Evolutionary conservation across 169 alveolate species (phyloP).

Genomic region (Ichthyophthirius multifiliis): DNA sequence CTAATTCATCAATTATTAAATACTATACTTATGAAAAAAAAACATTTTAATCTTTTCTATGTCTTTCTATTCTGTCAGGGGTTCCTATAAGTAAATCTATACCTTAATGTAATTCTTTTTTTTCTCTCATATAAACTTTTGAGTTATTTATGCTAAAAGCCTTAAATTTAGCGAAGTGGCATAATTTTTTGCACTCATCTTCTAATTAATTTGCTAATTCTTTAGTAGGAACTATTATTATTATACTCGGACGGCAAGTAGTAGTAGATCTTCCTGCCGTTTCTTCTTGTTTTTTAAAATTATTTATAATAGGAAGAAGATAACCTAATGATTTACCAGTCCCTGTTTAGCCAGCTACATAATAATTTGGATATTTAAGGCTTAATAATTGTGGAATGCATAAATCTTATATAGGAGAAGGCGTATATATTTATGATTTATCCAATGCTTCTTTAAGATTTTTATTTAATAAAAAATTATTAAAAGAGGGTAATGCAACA

Average conservation of each 20-base stretch:
- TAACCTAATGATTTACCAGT: conserved; percentile 86
- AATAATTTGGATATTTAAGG: conserved; percentile 47
- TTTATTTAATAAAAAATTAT: conserved; percentile 10
- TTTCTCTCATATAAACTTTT: conserved; percentile 30
- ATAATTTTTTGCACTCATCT: conserved; percentile 54
- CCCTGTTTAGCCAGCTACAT: conserved; percentile 82
- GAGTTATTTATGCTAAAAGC: conserved; percentile 29
- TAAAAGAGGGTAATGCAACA: conserved; percentile 43
- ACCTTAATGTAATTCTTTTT: conserved; percentile 47
- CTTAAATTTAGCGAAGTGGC: conserved; percentile 54
- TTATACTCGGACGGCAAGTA: conserved; percentile 63
- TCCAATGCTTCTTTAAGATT: conserved; percentile 46
- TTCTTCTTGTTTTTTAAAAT: conserved; percentile 47
- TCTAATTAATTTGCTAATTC: conserved; percentile 74
- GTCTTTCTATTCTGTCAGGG: conserved; percentile 64
- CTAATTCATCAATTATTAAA: conserved; percentile 82
- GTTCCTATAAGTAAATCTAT: conserved; percentile 78
- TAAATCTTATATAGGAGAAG: conserved; percentile 69
- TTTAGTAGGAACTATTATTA: conserved; percentile 73
- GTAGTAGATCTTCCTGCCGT: conserved; percentile 29
- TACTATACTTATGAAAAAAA: conserved; percentile 44
- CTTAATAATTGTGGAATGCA: conserved; percentile 64
- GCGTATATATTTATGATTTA: conserved; percentile 47
- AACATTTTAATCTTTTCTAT: conserved; percentile 49
- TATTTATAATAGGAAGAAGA: conserved; percentile 58